Conservation (phyloP, 176 grass and related monocot species). For the Elymus sibiricus region DNA sequence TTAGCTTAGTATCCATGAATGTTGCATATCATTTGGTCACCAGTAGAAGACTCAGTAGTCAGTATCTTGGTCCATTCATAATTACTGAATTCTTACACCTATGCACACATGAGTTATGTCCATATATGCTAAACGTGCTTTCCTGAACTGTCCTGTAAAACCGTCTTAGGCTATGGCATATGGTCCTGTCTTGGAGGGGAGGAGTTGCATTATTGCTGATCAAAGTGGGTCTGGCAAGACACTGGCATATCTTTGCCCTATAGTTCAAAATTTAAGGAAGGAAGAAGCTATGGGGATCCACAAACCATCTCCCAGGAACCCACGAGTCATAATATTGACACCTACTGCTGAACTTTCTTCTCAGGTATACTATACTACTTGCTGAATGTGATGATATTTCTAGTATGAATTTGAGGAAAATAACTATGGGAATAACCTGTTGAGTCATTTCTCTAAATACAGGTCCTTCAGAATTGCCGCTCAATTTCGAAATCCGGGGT, state of each 20-base stretch:
- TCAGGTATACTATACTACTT: conserved; percentile 48
- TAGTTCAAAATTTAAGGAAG: conserved; percentile 70
- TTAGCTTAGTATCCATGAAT: neutral
- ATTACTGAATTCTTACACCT: neutral
- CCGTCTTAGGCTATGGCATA: conserved; percentile 73
- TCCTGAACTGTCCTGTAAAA: neutral
- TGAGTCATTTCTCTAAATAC: neutral
- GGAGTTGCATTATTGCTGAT: conserved; percentile 88
- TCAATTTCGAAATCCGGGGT: conserved; percentile 70
- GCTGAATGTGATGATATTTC: neutral
- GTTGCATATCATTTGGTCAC: neutral
- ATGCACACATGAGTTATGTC: neutral
- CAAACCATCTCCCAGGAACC: conserved; percentile 60
- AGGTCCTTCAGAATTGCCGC: conserved; percentile 90
- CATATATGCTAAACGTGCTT: neutral
- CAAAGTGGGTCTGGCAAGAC: conserved; percentile 98
- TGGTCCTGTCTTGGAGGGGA: conserved; percentile 66
- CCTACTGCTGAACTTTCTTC: conserved; percentile 92
- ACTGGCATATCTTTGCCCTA: conserved; percentile 75
- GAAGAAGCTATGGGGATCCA: conserved; percentile 62
- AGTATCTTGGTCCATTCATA: neutral
- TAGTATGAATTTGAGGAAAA: neutral
- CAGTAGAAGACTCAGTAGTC: neutral
- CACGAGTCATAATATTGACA: conserved; percentile 73
- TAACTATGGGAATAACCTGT: neutral